phyloP scores from a whole-genome alignment of 2,329 filamentous ascomycete species.

The Byssothecium circinans region DNA sequence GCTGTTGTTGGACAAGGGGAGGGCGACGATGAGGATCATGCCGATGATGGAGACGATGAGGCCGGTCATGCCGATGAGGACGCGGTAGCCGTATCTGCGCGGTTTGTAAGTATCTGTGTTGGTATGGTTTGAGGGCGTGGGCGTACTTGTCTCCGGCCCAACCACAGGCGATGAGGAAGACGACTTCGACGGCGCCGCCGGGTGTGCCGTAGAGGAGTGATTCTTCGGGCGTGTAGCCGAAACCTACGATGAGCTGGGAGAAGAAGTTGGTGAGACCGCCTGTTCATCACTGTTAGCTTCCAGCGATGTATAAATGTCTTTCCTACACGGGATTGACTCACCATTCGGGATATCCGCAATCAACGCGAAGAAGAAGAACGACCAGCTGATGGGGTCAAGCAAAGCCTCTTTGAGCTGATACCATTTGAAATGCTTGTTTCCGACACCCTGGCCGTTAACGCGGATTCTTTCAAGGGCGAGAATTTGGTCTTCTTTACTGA shows the following conservation, averaged over 20 bases:
- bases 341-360: conserved; percentile 62
- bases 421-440: conserved; percentile 68
- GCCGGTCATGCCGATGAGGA: conserved; percentile 58
- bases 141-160: conserved; percentile 56
- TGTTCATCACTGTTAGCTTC: conserved; percentile 4
- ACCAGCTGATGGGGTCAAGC: conserved; percentile 61
- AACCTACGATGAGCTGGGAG: conserved; percentile 61
- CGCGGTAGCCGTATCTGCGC: conserved; percentile 53
- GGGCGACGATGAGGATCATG: conserved; percentile 64
- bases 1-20: conserved; percentile 59
- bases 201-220: conserved; percentile 67
- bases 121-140: not conserved
- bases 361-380: conserved; percentile 60
- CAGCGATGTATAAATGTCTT: not conserved
- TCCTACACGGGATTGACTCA: conserved; percentile 8
- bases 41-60: conserved; percentile 60
- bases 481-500: conserved; percentile 67
- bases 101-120: not conserved
- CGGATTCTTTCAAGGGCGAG: conserved; percentile 72
- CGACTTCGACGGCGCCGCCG: conserved; percentile 65
- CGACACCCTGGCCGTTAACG: conserved; percentile 74
- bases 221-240: conserved; percentile 65
- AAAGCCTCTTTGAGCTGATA: conserved; percentile 65
- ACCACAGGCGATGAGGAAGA: conserved; percentile 59
- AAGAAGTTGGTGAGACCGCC: conserved; percentile 64